Conservation (phyloP, 2,329 filamentous ascomycete genomes). For the Pestalotiopsis sp. region DNA sequence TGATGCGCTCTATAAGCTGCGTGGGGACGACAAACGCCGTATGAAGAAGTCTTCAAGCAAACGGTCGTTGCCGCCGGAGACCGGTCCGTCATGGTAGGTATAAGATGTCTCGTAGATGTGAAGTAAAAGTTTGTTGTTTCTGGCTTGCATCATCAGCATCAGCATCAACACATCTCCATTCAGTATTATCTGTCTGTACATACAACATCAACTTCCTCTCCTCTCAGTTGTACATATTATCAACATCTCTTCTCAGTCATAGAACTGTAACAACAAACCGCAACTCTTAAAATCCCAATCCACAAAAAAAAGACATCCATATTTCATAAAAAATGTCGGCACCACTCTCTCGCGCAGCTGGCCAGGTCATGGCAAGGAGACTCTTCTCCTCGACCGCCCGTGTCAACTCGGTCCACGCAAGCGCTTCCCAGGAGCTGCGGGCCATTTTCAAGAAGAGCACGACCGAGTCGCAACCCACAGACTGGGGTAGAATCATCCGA, state of each 20-base stretch:
- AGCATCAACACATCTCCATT: slow-evolving; percentile 11
- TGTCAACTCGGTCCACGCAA: background rate
- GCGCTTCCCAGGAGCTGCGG: background rate
- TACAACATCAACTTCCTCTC: slow-evolving; percentile 1
- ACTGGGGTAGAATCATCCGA: slow-evolving; percentile 12
- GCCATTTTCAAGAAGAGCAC: slow-evolving; percentile 8
- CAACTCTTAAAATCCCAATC: background rate
- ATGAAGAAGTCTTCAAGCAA: background rate
- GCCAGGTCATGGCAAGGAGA: slow-evolving; percentile 8
- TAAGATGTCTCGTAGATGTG: slow-evolving; percentile 9
- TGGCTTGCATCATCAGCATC: slow-evolving; percentile 4
- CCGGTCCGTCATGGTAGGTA: slow-evolving; percentile 5
- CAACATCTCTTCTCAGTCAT: slow-evolving; percentile 2
- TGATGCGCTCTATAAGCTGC: slow-evolving; percentile 1
- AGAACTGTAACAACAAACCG: background rate
- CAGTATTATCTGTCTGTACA: slow-evolving; percentile 8
- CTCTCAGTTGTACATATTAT: slow-evolving; percentile 7
- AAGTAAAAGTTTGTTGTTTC: slow-evolving; percentile 1
- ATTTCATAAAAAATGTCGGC: slow-evolving; percentile 7
- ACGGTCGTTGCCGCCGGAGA: slow-evolving; percentile 4
- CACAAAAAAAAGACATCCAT: background rate
- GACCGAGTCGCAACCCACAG: slow-evolving; percentile 6
- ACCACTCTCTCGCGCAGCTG: slow-evolving; percentile 8
- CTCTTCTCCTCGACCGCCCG: slow-evolving; percentile 12
- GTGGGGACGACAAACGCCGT: background rate